These are phyloP conservation scores for Dendrostoma leiphaemia DNA, from an alignment of 2,329 filamentous ascomycete species.

Conservation along the genomic window DNA sequence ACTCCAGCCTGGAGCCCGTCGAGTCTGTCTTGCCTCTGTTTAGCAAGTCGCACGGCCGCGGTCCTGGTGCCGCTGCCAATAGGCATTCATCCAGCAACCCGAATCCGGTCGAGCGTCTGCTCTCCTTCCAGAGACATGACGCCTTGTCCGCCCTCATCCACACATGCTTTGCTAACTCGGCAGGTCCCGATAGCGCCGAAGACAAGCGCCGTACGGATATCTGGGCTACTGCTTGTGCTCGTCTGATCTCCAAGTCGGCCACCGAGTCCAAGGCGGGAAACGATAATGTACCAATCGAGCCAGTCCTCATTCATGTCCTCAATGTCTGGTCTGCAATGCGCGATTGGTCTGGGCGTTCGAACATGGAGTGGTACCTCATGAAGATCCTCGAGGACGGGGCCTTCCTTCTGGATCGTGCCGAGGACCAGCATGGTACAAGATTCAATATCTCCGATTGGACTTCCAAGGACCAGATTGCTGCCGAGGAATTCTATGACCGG, in stretches of 20 bases:
- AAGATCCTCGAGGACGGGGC: conserved; percentile 90
- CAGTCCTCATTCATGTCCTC: conserved; percentile 78
- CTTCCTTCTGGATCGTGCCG: conserved; percentile 82
- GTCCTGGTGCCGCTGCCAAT: conserved; percentile 29
- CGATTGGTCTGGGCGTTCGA: conserved; percentile 85
- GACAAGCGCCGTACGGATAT: conserved; percentile 76
- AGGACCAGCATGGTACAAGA: conserved; percentile 71
- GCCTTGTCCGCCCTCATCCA: conserved; percentile 81
- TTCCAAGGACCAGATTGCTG: conserved; percentile 75
- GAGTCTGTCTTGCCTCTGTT: conserved; percentile 79
- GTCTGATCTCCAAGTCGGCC: conserved; percentile 74
- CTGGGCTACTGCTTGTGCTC: conserved; percentile 86
- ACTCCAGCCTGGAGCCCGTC: conserved; percentile 75
- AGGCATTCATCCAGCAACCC: conserved; percentile 33
- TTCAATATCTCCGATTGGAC: conserved; percentile 72
- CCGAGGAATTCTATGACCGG: conserved; percentile 84
- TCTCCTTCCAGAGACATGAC: conserved; percentile 87
- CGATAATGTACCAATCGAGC: conserved; percentile 48
- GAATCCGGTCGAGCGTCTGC: conserved; percentile 74
- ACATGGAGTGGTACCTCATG: conserved; percentile 93
- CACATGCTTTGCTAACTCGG: conserved; percentile 84
- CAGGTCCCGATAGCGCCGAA: conserved; percentile 77
- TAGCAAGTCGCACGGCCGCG: conserved; percentile 46
- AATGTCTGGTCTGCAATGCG: conserved; percentile 85
- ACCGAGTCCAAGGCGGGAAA: conserved; percentile 69